phyloP scores from a whole-genome alignment of 202 grass and related monocot genomes.

The Hordeum pubiflorum region DNA sequence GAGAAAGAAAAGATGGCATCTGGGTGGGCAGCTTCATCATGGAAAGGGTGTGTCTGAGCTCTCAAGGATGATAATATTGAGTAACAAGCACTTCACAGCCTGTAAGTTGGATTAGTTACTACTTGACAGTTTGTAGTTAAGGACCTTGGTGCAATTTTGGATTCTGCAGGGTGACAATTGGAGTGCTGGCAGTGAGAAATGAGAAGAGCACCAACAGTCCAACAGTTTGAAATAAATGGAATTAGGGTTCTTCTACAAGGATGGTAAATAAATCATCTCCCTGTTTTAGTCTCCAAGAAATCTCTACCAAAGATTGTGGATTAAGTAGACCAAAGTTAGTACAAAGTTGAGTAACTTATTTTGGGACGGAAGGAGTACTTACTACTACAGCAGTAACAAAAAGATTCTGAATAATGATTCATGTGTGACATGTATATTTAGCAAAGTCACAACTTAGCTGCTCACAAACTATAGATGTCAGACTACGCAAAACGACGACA shows the following conservation, averaged over 20 bases:
- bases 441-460: not conserved
- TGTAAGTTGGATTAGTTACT: conserved; percentile 9
- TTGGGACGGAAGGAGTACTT: too few species aligned
- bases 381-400: not conserved
- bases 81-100: conserved; percentile 24
- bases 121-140: not conserved
- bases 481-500: not conserved
- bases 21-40: conserved; percentile 43
- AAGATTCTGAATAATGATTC: not conserved
- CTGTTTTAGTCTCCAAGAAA: not conserved
- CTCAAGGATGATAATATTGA: conserved; percentile 35
- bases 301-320: not conserved
- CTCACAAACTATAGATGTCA: not conserved
- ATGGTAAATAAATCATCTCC: not conserved
- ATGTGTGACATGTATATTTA: not conserved
- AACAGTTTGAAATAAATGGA: not conserved
- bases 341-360: too few species aligned
- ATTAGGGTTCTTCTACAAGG: not conserved
- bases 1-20: conserved; percentile 32
- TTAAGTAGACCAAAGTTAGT: too few species aligned
- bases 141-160: conserved; percentile 19
- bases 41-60: conserved; percentile 36
- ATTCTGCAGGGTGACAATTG: conserved; percentile 15
- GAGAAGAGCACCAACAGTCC: not conserved
- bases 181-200: not conserved